These are phyloP conservation scores for Leishmania martiniquensis DNA, from an alignment of 208 protist genomes.

Conservation along the genomic window DNA sequence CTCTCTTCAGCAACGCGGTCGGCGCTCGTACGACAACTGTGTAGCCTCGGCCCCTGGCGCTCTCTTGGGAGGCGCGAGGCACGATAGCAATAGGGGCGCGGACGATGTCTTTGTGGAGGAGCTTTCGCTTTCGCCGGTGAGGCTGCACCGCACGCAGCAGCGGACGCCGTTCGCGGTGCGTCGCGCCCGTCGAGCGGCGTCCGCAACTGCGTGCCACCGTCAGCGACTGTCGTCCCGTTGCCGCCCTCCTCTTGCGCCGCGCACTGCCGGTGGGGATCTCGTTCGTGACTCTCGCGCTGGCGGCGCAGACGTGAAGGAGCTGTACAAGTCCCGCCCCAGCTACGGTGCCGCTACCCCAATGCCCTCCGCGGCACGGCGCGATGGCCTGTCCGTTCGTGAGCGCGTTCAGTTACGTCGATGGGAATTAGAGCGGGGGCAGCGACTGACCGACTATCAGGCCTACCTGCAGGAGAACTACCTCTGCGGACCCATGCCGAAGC, in stretches of 20 bases:
- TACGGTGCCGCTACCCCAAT: neutral
- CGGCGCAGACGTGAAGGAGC: neutral
- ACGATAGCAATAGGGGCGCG: neutral
- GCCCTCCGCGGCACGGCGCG: neutral
- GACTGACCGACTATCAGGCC: constrained; percentile 31
- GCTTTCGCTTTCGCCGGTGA: constrained; percentile 1
- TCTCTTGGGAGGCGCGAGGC: neutral
- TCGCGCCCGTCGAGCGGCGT: neutral
- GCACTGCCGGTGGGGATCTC: neutral
- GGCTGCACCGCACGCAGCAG: neutral
- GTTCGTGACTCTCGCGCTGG: neutral
- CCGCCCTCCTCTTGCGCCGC: constrained; percentile 8
- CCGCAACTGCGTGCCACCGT: neutral
- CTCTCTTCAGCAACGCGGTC: neutral
- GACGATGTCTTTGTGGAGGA: neutral
- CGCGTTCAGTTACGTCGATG: constrained; percentile 17
- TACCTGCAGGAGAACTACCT: constrained; percentile 58
- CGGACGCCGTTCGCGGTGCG: neutral
- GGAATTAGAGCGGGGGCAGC: constrained; percentile 22
- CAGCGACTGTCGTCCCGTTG: neutral
- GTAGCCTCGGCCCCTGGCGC: neutral
- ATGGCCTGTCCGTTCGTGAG: neutral
- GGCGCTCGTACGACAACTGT: neutral
- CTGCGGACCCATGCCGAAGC: constrained; percentile 51
- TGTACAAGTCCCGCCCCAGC: neutral